phyloP scores from a whole-genome alignment of 164 flowering plant genomes.

The Magnolia kwangsiensis region DNA sequence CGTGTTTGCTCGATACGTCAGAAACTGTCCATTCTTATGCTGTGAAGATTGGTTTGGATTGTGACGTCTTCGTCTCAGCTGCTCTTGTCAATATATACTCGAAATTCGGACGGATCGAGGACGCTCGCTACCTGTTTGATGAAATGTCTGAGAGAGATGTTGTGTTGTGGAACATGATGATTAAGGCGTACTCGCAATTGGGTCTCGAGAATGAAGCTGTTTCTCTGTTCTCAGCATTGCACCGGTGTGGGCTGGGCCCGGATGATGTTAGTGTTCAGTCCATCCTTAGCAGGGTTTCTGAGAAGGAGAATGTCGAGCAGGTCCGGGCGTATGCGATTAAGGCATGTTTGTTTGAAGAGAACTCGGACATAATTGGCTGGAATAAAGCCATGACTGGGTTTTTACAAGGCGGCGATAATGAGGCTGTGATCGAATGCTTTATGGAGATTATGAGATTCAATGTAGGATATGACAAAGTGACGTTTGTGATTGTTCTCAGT shows the following conservation, averaged over 20 bases:
- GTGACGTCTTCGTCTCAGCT: constrained; percentile 42
- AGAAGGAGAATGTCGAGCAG: constrained; percentile 27
- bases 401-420: constrained; percentile 26
- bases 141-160: constrained; percentile 37
- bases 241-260: constrained; percentile 36
- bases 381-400: constrained; percentile 38
- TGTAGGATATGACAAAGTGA: constrained; percentile 33
- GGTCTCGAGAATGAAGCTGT: constrained; percentile 30
- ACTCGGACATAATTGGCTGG: constrained; percentile 29
- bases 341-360: constrained; percentile 21
- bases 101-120: constrained; percentile 26
- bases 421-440: constrained; percentile 35
- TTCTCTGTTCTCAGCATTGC: constrained; percentile 35
- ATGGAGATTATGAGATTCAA: constrained; percentile 27
- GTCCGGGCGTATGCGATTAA: constrained; percentile 44
- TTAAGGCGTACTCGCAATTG: constrained; percentile 34
- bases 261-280: constrained; percentile 31
- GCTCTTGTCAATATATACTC: constrained; percentile 43
- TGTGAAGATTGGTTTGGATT: constrained; percentile 39
- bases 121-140: constrained; percentile 43
- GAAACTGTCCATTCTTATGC: constrained; percentile 47
- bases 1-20: constrained; percentile 22
- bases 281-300: constrained; percentile 27
- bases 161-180: constrained; percentile 41
- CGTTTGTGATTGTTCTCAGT: constrained; percentile 36